Evolutionary conservation across 306 rosid genomes (phyloP).

Genomic region (Nissolia schottii): DNA sequence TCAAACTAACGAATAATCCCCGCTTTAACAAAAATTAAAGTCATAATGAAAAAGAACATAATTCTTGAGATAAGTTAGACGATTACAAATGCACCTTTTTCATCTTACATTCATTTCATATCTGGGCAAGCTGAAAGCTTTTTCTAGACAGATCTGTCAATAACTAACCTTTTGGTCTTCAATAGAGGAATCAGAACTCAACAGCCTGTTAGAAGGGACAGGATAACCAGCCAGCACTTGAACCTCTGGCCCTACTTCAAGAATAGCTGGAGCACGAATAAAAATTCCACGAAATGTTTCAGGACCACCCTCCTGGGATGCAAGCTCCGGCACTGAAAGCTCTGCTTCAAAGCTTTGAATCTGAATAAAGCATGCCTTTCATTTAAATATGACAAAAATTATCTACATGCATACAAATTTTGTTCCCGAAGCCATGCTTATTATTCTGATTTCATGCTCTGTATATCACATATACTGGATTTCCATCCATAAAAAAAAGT

Average conservation of each 20-base stretch:
- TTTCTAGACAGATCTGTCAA: neutral
- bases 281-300: conserved; percentile 83
- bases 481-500: neutral
- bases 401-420: neutral
- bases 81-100: neutral
- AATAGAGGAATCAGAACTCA: conserved; percentile 33
- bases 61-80: neutral
- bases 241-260: conserved; percentile 89
- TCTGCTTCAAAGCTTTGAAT: conserved; percentile 91
- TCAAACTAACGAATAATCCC: neutral
- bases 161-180: conserved; percentile 54
- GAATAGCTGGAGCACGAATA: conserved; percentile 95
- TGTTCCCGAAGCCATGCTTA: neutral
- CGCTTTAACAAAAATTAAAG: neutral
- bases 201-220: conserved; percentile 33
- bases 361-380: conserved; percentile 32
- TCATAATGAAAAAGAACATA: neutral
- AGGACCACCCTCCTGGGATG: conserved; percentile 81
- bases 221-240: conserved; percentile 73
- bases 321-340: conserved; percentile 64
- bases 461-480: neutral
- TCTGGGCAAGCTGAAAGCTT: neutral
- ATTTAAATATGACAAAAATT: neutral
- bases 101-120: neutral
- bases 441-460: neutral